Evolutionary conservation across 768 basidiomycete species (phyloP).

Genomic region (Russula vinacea): DNA sequence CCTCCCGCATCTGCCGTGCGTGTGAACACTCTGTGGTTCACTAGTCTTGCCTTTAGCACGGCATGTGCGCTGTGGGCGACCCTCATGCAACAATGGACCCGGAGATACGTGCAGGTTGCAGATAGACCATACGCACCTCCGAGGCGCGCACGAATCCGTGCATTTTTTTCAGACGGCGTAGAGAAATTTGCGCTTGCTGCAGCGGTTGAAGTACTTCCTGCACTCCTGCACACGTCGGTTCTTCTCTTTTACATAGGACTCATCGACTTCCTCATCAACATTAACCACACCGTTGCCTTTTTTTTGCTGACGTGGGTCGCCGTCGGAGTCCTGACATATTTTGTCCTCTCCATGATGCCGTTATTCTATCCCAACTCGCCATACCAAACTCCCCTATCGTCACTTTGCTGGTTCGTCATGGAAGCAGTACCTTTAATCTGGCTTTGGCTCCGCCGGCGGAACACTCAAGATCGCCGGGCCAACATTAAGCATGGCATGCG

Average conservation of each 20-base stretch:
- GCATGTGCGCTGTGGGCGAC: slow-evolving; percentile 27
- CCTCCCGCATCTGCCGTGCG: slow-evolving; percentile 12
- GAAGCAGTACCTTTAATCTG: slow-evolving; percentile 7
- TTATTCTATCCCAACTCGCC: slow-evolving; percentile 20
- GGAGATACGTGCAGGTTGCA: slow-evolving; percentile 21
- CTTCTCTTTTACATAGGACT: slow-evolving; percentile 27
- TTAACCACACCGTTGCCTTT: slow-evolving; percentile 18
- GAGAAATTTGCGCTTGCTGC: slow-evolving; percentile 19
- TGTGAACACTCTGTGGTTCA: slow-evolving; percentile 27
- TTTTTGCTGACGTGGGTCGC: slow-evolving; percentile 7
- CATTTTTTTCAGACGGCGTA: slow-evolving; percentile 23
- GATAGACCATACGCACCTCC: slow-evolving; percentile 23
- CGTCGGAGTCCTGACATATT: slow-evolving; percentile 11
- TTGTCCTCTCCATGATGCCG: slow-evolving; percentile 19
- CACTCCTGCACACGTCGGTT: slow-evolving; percentile 26
- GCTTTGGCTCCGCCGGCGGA: slow-evolving; percentile 5
- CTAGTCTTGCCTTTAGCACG: slow-evolving; percentile 22
- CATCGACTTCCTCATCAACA: slow-evolving; percentile 19
- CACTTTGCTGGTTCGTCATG: slow-evolving; percentile 7
- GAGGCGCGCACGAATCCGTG: slow-evolving; percentile 26
- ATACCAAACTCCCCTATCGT: slow-evolving; percentile 27
- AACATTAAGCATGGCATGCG: slow-evolving; percentile 17
- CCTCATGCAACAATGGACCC: slow-evolving; percentile 29
- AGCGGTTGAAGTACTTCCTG: slow-evolving; percentile 26
- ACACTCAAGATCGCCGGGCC: not conserved